Evolutionary conservation across 805 yeast species (phyloP), one percentile per base, ranked within the genome.

Genomic region (Metschnikowia orientalis): DNA sequence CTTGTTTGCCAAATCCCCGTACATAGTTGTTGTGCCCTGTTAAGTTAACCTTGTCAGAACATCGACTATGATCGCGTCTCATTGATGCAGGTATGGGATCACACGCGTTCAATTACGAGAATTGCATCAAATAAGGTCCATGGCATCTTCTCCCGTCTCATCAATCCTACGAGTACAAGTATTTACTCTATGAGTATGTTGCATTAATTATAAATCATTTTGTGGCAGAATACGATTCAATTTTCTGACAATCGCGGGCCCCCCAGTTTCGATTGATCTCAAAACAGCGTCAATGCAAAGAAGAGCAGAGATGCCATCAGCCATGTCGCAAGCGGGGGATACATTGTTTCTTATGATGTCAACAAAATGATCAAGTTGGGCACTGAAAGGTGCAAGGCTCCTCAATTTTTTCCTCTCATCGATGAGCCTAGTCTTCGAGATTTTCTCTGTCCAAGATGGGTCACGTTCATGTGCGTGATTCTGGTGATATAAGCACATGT

Each of bases 1-100:
- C 55, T 90, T 90, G 40, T 77, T 75, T 2, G 90, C 96, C 4
- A 75, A 49, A 48, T 89, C 97, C 18, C 97, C 97, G 49, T 86
- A 86, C 98, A 90, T 90, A 7, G 16, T 13, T n/a, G 2, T 5
- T 5, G 11, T 12, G 8, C 11, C n/a, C 23, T 6, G n/a, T n/a
- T n/a, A n/a, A n/a, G n/a, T n/a, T n/a, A n/a, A n/a, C n/a, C n/a
- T n/a, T n/a, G n/a, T n/a, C 8, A 6, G 20, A 6, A 18, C 20
- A 18, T n/a, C n/a, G n/a, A n/a, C n/a, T n/a, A n/a, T n/a, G n/a
- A n/a, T n/a, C n/a, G n/a, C n/a, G n/a, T n/a, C n/a, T n/a, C n/a
- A n/a, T n/a, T n/a, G n/a, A n/a, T n/a, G n/a, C n/a, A n/a, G n/a
- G n/a, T n/a, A n/a, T n/a, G n/a, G n/a, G n/a, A n/a, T n/a, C n/a